phyloP scores from a whole-genome alignment of 371 early-diverging fungal species.

The Mortierella sp. region DNA sequence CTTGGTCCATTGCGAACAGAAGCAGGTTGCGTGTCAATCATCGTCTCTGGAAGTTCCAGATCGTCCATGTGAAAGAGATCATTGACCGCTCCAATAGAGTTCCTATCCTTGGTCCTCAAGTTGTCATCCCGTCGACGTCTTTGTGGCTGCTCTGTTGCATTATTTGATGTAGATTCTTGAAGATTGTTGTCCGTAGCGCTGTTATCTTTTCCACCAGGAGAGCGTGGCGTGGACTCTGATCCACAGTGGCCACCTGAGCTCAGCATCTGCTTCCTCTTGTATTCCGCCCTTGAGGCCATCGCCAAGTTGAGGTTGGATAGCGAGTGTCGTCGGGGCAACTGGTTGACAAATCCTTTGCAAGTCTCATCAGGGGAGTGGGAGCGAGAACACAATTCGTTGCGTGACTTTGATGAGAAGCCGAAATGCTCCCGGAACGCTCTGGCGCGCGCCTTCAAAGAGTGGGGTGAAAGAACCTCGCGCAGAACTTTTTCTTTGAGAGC shows the following conservation, averaged over 20 bases:
- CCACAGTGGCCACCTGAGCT: not conserved
- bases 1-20: constrained; percentile 8
- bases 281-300: constrained; percentile 42
- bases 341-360: constrained; percentile 20
- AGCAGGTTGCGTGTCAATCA: constrained; percentile 10
- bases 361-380: constrained; percentile 38
- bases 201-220: constrained; percentile 7
- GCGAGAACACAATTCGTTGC: constrained; percentile 29
- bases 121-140: constrained; percentile 6
- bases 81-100: constrained; percentile 16
- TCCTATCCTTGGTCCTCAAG: constrained; percentile 7
- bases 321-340: constrained; percentile 45
- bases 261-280: constrained; percentile 27
- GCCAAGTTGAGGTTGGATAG: constrained; percentile 51
- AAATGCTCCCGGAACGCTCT: constrained; percentile 45
- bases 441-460: constrained; percentile 68
- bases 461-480: constrained; percentile 80
- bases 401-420: constrained; percentile 28
- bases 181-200: not conserved
- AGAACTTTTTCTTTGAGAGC: constrained; percentile 77
- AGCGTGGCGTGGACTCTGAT: constrained; percentile 7
- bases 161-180: constrained; percentile 2
- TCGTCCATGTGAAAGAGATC: constrained; percentile 57
- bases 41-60: constrained; percentile 35
- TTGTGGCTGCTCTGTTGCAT: too few relatives aligned